Percentiles rank a stretch among this genome's conserved stretches.
Conservation (phyloP, 495 filamentous ascomycete genomes). For the Tuber brumale region DNA sequence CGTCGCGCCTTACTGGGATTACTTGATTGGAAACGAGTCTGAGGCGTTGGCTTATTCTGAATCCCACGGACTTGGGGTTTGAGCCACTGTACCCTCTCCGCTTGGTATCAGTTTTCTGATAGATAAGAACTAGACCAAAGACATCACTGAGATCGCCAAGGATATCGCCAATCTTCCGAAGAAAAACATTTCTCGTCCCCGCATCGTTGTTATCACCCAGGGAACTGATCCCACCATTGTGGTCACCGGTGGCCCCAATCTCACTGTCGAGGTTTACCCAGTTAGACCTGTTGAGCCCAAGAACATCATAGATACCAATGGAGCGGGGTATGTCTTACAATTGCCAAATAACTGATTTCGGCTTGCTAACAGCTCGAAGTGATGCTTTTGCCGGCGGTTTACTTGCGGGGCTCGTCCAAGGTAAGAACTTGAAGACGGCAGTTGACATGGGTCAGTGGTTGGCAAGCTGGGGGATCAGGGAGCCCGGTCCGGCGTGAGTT, state of each 20-base stretch:
- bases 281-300: conserved; percentile 67
- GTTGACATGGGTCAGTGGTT: conserved; percentile 95
- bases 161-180: conserved; percentile 80
- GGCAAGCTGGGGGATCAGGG: conserved; percentile 81
- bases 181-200: conserved; percentile 69
- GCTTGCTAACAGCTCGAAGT: conserved; percentile 45
- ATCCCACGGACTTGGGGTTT: conserved; percentile 57
- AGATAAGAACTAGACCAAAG: conserved; percentile 50
- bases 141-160: conserved; percentile 82
- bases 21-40: conserved; percentile 93
- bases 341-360: background rate
- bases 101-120: conserved; percentile 27
- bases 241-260: conserved; percentile 57
- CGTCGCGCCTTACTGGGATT: conserved; percentile 85
- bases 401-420: conserved; percentile 76
- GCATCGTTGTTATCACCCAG: conserved; percentile 87
- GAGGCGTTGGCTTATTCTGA: conserved; percentile 82
- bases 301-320: conserved; percentile 89
- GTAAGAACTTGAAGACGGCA: conserved; percentile 64
- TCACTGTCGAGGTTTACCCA: conserved; percentile 65
- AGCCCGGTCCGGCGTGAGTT: conserved; percentile 89
- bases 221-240: conserved; percentile 83
- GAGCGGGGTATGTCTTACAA: conserved; percentile 61
- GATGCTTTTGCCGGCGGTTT: conserved; percentile 97
- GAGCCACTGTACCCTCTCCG: conserved; percentile 12